These are phyloP conservation scores for Candida mesenterica DNA, from an alignment of 1,139 yeast genomes.

Conservation along the genomic window DNA sequence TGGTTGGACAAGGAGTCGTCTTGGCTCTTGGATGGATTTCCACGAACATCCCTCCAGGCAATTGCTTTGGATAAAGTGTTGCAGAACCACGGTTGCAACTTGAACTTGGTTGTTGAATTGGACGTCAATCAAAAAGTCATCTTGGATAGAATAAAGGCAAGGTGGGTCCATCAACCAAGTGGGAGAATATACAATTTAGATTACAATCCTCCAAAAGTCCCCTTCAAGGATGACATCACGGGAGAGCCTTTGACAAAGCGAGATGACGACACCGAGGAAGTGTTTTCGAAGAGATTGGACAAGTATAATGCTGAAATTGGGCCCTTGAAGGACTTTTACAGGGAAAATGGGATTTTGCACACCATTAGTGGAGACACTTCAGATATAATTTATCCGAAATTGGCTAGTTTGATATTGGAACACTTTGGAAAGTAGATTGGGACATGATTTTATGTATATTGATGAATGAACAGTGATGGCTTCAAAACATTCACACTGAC, in stretches of 20 bases:
- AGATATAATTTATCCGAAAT: conserved; percentile 77
- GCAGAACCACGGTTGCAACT: conserved; percentile 29
- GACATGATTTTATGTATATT: too few species aligned
- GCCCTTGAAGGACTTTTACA: conserved; percentile 67
- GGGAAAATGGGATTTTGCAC: conserved; percentile 48
- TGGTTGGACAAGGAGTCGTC: conserved; percentile 50
- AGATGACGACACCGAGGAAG: conserved; percentile 72
- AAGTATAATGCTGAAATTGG: conserved; percentile 57
- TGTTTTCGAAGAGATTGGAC: conserved; percentile 65
- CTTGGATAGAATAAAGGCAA: conserved; percentile 73
- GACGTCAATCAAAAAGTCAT: conserved; percentile 82
- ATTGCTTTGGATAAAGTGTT: conserved; percentile 51
- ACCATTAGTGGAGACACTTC: conserved; percentile 75
- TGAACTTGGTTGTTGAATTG: conserved; percentile 78
- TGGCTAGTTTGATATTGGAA: conserved; percentile 41
- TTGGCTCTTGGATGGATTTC: conserved; percentile 91
- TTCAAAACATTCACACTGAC: too few species aligned
- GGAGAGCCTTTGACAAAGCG: conserved; percentile 83
- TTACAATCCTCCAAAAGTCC: conserved; percentile 83
- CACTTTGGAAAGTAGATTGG: too few species aligned
- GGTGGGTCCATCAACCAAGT: conserved; percentile 82
- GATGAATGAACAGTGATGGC: too few species aligned
- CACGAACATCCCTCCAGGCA: conserved; percentile 78
- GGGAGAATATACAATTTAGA: conserved; percentile 85
- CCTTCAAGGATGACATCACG: conserved; percentile 82